These are phyloP conservation scores for Diaporthe batatas DNA, from an alignment of 2,329 filamentous ascomycete genomes.

Conservation along the genomic window DNA sequence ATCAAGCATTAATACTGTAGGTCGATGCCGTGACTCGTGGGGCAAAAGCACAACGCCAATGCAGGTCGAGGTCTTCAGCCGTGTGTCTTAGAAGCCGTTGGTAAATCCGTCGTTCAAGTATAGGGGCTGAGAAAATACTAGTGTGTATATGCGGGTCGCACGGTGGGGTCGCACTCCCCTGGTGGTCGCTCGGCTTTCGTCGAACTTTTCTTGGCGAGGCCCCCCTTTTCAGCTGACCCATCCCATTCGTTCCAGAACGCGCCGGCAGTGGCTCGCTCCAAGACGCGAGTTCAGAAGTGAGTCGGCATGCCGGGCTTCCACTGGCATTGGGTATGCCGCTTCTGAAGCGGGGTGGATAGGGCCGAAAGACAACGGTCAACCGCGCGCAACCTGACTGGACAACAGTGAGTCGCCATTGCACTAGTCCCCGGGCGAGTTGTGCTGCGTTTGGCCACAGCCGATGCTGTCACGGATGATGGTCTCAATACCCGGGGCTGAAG, in stretches of 20 bases:
- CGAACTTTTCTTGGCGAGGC: constrained; percentile 34
- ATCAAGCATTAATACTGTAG: constrained; percentile 20
- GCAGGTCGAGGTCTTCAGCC: constrained; percentile 34
- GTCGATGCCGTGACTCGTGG: constrained; percentile 33
- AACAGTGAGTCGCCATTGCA: not conserved
- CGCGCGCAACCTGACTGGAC: constrained; percentile 25
- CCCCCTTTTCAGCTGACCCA: constrained; percentile 37
- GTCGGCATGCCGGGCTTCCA: constrained; percentile 22
- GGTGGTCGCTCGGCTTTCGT: constrained; percentile 34
- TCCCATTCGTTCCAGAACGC: constrained; percentile 38
- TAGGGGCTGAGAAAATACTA: constrained; percentile 14
- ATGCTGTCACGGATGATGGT: not conserved
- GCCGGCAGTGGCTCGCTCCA: constrained; percentile 28
- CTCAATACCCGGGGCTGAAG: not conserved
- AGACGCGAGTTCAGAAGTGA: constrained; percentile 23
- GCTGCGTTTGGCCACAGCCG: not conserved
- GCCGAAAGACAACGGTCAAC: constrained; percentile 16
- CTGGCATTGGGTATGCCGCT: constrained; percentile 22
- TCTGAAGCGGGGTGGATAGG: not conserved
- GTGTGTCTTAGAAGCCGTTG: constrained; percentile 31
- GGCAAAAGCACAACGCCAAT: constrained; percentile 32
- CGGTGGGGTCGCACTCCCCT: constrained; percentile 34
- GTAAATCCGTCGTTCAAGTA: constrained; percentile 19
- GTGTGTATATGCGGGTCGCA: constrained; percentile 4
- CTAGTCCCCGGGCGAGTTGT: not conserved